A percentile compares a stretch with the other conserved stretches of the same genome.
phyloP scores from a whole-genome alignment of 2,329 filamentous ascomycete species.

The Mycogone perniciosa region DNA sequence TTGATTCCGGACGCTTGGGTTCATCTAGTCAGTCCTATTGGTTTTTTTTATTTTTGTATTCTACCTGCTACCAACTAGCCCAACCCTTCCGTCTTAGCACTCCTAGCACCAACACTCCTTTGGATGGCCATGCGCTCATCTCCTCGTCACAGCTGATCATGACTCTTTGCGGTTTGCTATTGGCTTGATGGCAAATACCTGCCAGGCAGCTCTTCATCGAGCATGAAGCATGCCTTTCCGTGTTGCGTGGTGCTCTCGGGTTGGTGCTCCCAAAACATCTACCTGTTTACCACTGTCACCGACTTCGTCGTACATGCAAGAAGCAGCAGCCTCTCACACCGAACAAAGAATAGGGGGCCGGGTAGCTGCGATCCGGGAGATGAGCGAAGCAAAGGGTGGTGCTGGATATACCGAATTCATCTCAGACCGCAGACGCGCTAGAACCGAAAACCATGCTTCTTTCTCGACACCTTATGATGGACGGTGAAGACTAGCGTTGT shows the following conservation, averaged over 20 bases:
- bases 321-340: background rate
- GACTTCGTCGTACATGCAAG: too few species aligned
- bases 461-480: slow-evolving; percentile 1
- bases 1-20: too few species aligned
- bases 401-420: background rate
- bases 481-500: slow-evolving; percentile 1
- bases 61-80: background rate
- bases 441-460: background rate
- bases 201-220: background rate
- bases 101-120: background rate
- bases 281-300: too few species aligned
- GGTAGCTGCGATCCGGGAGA: background rate
- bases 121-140: background rate
- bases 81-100: background rate
- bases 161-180: background rate
- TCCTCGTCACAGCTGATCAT: background rate
- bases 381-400: background rate
- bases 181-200: background rate
- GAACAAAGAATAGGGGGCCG: background rate
- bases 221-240: too few species aligned
- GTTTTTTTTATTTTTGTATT: background rate
- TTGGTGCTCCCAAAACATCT: too few species aligned
- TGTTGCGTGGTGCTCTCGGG: too few species aligned
- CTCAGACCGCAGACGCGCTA: background rate
- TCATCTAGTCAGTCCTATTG: background rate